These are phyloP conservation scores for Botrytis byssoidea DNA, from an alignment of 2,329 filamentous ascomycete genomes.

Conservation along the genomic window DNA sequence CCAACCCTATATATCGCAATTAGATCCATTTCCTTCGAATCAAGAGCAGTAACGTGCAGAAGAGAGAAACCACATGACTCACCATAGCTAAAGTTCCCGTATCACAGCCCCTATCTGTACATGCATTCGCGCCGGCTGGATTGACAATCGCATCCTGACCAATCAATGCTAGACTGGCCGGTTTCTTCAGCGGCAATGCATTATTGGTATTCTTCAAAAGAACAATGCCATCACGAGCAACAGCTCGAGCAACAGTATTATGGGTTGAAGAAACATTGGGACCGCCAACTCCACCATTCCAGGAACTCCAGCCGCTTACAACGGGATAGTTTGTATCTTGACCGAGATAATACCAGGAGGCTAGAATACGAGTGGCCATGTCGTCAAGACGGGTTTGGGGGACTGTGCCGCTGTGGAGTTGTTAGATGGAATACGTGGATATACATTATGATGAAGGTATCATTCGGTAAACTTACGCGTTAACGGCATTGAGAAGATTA, in stretches of 20 bases:
- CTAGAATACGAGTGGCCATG: slow-evolving; percentile 63
- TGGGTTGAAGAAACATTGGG: slow-evolving; percentile 57
- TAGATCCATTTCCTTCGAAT: background rate
- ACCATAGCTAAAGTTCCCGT: slow-evolving; percentile 64
- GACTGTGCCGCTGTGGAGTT: slow-evolving; percentile 51
- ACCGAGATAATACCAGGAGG: slow-evolving; percentile 58
- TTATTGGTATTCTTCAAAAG: slow-evolving; percentile 64
- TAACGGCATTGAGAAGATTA: slow-evolving; percentile 52
- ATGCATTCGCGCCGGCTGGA: slow-evolving; percentile 61
- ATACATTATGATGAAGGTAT: background rate
- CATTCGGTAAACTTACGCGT: slow-evolving; percentile 34
- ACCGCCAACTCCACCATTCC: slow-evolving; percentile 33
- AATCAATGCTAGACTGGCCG: slow-evolving; percentile 56
- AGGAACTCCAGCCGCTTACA: slow-evolving; percentile 49
- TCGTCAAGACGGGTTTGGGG: slow-evolving; percentile 62
- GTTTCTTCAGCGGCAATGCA: slow-evolving; percentile 56
- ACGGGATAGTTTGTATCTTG: slow-evolving; percentile 50
- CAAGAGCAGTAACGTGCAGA: background rate
- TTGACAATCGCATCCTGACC: slow-evolving; percentile 62
- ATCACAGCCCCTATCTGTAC: slow-evolving; percentile 59
- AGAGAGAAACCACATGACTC: background rate
- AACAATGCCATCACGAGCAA: slow-evolving; percentile 58
- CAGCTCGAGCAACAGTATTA: slow-evolving; percentile 58
- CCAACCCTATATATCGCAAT: slow-evolving; percentile 12
- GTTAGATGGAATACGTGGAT: slow-evolving; percentile 16